Conservation (phyloP, 2,329 filamentous ascomycete genomes). For the Phoma sp. region DNA sequence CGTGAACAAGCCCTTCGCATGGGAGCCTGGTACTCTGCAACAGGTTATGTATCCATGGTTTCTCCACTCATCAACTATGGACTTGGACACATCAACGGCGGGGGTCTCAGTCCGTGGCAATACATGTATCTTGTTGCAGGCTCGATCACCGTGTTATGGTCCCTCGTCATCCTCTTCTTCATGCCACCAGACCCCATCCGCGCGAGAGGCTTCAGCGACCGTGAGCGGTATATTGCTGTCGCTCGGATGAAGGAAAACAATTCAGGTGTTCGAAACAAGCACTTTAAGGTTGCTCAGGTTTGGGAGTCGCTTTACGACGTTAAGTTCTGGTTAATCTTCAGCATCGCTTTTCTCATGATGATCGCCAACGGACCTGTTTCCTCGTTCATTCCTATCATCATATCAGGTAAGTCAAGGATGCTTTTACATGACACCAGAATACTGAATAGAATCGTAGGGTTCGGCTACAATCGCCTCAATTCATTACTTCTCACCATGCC, state of each 20-base stretch:
- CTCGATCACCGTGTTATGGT: constrained; percentile 35
- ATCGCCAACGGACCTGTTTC: constrained; percentile 40
- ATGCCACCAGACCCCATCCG: constrained; percentile 54
- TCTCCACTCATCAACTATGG: constrained; percentile 43
- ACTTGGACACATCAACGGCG: constrained; percentile 39
- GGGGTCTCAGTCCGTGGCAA: constrained; percentile 33
- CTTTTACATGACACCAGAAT: background rate
- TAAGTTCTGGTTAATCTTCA: constrained; percentile 59
- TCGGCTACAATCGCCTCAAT: constrained; percentile 37
- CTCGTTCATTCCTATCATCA: constrained; percentile 43
- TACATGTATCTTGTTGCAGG: constrained; percentile 46
- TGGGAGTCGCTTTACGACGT: constrained; percentile 63
- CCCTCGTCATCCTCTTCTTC: constrained; percentile 45
- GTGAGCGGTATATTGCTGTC: constrained; percentile 60
- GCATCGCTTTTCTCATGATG: constrained; percentile 41
- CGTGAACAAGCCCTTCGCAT: constrained; percentile 68
- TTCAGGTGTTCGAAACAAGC: constrained; percentile 73
- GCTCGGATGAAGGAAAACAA: constrained; percentile 77
- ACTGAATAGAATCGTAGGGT: constrained; percentile 14
- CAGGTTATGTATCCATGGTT: constrained; percentile 40
- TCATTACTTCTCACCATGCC: constrained; percentile 38
- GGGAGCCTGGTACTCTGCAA: constrained; percentile 70
- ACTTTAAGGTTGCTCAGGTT: constrained; percentile 72
- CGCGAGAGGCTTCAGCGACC: constrained; percentile 45
- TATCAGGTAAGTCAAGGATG: constrained; percentile 15